Base-by-base conservation (phyloP, 2,329 filamentous ascomycete genomes). In the Zasmidium cellare region DNA sequence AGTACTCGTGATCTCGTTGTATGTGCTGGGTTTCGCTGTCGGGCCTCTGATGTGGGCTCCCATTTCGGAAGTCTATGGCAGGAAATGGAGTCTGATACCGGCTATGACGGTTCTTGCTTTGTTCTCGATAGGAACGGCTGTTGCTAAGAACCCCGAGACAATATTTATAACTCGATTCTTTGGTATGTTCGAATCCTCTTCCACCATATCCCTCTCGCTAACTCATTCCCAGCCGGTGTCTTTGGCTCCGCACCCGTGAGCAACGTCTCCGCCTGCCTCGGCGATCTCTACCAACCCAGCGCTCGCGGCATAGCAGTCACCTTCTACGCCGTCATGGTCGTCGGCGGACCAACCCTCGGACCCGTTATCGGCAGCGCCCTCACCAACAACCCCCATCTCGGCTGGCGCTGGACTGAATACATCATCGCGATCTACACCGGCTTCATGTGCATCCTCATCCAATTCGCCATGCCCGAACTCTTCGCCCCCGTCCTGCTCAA, bases 111-210 rank as follows among this genome's bases (percentile, higher is more conserved):
- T 73, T 9, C 70, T 80, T 12, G 76, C 68, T 1, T 57, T 80
- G 9, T 81, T 81, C 65, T 78, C 75, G 18, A 77, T 82, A 51
- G 78, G 75, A 3, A 75, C 76, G 1, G 79, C 77, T 2, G 72
- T 65, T 9, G 76, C 72, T 62, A 70, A 68, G 57, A 74, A 72
- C 52, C 69, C 74, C 1, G 64, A 68, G 2, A 68, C 69, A 1
- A 59, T 79, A 6, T 73, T 78, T 59, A 60, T 78, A 53, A 77
- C 72, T 2, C 70, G 79, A 2, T 80, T 79, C 67, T 77, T 81
- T 57, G 74, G 63, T 11, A 41, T n/a, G 35, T 41, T 41, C 35
- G 16, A 9, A 5, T 14, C 11, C 35, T 16, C n/a, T 5, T 14
- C n/a, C 16, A 41, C 35, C 11, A 6, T 41, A 9, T 14, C 35